Evolutionary conservation across 202 grass and related monocot species (phyloP).

Genomic region (Panicum virgatum): DNA sequence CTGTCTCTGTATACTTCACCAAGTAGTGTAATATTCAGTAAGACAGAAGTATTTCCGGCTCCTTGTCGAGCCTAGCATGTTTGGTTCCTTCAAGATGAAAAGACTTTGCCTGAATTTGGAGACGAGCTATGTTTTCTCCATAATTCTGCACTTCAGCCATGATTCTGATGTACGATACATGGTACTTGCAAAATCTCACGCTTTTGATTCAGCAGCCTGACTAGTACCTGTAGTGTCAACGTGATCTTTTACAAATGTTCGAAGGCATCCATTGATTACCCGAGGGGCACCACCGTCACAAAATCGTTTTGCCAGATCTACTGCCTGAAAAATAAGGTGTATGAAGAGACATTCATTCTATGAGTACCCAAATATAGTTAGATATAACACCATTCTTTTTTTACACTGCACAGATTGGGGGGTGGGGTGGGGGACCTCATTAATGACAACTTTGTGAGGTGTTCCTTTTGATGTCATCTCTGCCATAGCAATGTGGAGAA

Average conservation of each 20-base stretch:
- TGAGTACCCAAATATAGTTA: not conserved
- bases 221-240: not conserved
- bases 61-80: not conserved
- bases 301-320: slow-evolving; percentile 95
- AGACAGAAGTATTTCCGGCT: not conserved
- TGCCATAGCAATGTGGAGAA: slow-evolving; percentile 97
- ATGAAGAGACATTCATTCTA: slow-evolving; percentile 2
- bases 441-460: slow-evolving; percentile 90
- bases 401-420: not conserved
- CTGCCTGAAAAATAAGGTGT: slow-evolving; percentile 51
- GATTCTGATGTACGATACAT: not conserved
- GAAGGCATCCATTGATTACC: slow-evolving; percentile 94
- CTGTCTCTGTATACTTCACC: not conserved
- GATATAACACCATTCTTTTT: not conserved
- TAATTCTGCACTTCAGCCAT: not conserved
- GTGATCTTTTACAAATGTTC: slow-evolving; percentile 76
- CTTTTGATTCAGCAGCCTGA: slow-evolving; percentile 41
- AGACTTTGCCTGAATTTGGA: not conserved
- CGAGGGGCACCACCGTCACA: slow-evolving; percentile 85
- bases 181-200: slow-evolving; percentile 33
- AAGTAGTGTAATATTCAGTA: not conserved
- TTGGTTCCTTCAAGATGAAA: not conserved
- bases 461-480: slow-evolving; percentile 89
- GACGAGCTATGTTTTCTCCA: not conserved
- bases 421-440: slow-evolving; percentile 65